Evolutionary conservation across 208 protist species (phyloP).

Genomic region (Trypanosoma avium): DNA sequence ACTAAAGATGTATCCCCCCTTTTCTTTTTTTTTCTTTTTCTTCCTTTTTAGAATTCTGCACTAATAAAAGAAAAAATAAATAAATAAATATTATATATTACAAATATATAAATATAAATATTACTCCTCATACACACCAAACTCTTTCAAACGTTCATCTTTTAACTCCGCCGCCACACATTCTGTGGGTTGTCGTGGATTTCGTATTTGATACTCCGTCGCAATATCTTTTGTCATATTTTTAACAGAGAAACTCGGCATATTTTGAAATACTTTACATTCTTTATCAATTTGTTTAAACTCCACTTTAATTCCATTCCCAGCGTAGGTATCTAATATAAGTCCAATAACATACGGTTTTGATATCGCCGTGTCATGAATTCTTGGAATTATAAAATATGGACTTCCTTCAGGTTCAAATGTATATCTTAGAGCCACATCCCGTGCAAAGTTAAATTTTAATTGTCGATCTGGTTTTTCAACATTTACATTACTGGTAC

Average conservation of each 20-base stretch:
- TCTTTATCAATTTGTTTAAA: slow-evolving; percentile 60
- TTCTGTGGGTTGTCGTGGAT: slow-evolving; percentile 59
- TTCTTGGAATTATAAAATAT: slow-evolving; percentile 76
- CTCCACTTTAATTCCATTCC: slow-evolving; percentile 71
- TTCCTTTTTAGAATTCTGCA: too few relatives aligned
- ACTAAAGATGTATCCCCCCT: too few relatives aligned
- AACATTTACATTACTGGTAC: slow-evolving; percentile 66
- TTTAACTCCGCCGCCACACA: slow-evolving; percentile 47
- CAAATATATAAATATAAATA: neutral
- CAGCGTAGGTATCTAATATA: slow-evolving; percentile 62
- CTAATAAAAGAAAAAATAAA: too few relatives aligned
- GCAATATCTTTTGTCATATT: slow-evolving; percentile 51
- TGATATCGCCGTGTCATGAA: slow-evolving; percentile 51
- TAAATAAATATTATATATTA: neutral
- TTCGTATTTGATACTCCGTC: slow-evolving; percentile 76
- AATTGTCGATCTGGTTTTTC: slow-evolving; percentile 69
- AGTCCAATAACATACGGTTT: slow-evolving; percentile 75
- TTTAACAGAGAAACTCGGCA: slow-evolving; percentile 57
- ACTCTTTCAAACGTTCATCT: slow-evolving; percentile 70
- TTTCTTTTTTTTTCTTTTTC: too few relatives aligned
- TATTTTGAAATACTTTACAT: slow-evolving; percentile 77
- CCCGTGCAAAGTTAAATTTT: slow-evolving; percentile 78
- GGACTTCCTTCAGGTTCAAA: slow-evolving; percentile 67
- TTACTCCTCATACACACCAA: slow-evolving; percentile 46
- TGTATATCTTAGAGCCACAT: slow-evolving; percentile 66